Percentiles rank a stretch among this genome's conserved stretches.
phyloP scores from a whole-genome alignment of 2,329 filamentous ascomycete species.

The Verticillium albo-atrum region DNA sequence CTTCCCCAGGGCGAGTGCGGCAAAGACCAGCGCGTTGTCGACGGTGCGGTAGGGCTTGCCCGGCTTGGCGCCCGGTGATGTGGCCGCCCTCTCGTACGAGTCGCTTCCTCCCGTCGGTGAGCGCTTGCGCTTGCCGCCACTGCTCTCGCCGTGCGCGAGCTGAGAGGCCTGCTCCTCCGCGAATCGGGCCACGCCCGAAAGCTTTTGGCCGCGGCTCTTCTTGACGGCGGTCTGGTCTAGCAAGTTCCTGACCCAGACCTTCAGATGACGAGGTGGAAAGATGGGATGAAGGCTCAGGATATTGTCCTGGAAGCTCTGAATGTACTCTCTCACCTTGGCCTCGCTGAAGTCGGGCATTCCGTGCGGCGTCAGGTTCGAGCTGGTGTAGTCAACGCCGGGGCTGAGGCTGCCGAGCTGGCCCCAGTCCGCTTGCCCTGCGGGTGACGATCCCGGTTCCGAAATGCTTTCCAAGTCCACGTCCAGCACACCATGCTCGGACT shows the following conservation, averaged over 20 bases:
- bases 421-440: constrained; percentile 53
- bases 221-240: constrained; percentile 39
- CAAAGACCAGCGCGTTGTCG: constrained; percentile 74
- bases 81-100: constrained; percentile 11
- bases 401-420: constrained; percentile 52
- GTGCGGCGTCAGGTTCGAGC: constrained; percentile 33
- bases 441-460: constrained; percentile 47
- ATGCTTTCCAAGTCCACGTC: constrained; percentile 40
- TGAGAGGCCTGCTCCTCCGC: constrained; percentile 19
- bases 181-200: constrained; percentile 22
- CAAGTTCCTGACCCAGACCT: constrained; percentile 49
- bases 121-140: constrained; percentile 48
- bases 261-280: constrained; percentile 47
- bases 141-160: background rate
- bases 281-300: constrained; percentile 65
- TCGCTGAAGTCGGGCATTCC: constrained; percentile 52
- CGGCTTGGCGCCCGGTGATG: constrained; percentile 25
- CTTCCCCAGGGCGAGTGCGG: constrained; percentile 82
- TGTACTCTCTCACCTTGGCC: constrained; percentile 45
- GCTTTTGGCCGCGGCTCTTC: constrained; percentile 3
- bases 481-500: constrained; percentile 29
- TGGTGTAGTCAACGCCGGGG: constrained; percentile 32
- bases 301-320: constrained; percentile 53
- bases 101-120: constrained; percentile 28
- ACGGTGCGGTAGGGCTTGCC: constrained; percentile 61